These are phyloP conservation scores for Stachybotrys chartarum DNA, from an alignment of 2,329 filamentous ascomycete species.

Conservation along the genomic window DNA sequence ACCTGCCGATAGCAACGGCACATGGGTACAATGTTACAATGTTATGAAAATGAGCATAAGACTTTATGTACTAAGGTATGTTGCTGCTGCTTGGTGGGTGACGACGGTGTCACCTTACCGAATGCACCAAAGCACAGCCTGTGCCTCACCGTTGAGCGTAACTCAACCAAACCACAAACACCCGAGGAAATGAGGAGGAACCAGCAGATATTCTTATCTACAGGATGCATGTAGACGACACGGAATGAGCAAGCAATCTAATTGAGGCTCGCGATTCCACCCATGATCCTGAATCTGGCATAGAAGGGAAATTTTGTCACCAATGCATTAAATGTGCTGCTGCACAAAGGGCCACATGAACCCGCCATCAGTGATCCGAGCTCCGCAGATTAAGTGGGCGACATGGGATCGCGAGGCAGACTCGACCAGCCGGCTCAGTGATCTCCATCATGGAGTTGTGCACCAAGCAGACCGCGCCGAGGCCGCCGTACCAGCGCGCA, in stretches of 20 bases:
- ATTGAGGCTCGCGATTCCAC: neutral
- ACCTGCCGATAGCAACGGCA: too few species aligned
- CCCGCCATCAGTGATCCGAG: too few species aligned
- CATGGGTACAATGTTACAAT: neutral
- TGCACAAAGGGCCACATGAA: too few species aligned
- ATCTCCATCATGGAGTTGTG: neutral
- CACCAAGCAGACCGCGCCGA: neutral
- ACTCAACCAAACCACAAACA: neutral
- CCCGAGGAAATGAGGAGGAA: neutral
- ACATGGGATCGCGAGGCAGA: too few species aligned
- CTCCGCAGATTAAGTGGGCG: too few species aligned
- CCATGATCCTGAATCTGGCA: neutral
- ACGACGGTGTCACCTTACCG: neutral
- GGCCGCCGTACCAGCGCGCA: neutral
- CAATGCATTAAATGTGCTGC: too few species aligned
- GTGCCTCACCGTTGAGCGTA: neutral
- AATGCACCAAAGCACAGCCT: neutral
- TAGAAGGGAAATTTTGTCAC: neutral
- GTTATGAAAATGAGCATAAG: too few species aligned
- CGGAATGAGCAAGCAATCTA: neutral
- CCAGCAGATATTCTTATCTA: neutral
- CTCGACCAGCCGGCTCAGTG: too few species aligned
- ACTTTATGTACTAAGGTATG: too few species aligned
- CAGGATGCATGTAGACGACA: neutral
- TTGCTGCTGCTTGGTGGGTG: too few species aligned